These are phyloP conservation scores for Fraxinus ornus DNA, from an alignment of 305 asterid genomes.

Conservation along the genomic window DNA sequence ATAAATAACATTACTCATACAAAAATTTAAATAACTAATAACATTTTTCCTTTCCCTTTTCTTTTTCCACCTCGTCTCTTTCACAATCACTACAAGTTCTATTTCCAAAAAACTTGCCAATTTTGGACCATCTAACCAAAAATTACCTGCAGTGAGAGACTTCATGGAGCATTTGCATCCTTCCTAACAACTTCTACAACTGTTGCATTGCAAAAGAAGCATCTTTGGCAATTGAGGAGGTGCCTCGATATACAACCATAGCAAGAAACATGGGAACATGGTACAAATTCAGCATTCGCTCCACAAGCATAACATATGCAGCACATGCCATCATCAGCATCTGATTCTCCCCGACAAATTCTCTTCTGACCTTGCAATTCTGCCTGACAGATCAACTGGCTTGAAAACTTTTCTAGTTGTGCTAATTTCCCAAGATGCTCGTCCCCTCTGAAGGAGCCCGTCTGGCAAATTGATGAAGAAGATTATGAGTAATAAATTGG, in stretches of 20 bases:
- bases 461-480: conserved; percentile 42
- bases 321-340: conserved; percentile 57
- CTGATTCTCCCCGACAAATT: conserved; percentile 40
- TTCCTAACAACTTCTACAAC: conserved; percentile 51
- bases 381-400: conserved; percentile 49
- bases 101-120: background rate
- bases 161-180: conserved; percentile 31
- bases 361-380: conserved; percentile 44
- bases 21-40: conserved; percentile 17
- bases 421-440: conserved; percentile 51
- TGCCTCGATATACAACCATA: conserved; percentile 91
- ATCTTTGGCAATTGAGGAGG: conserved; percentile 83
- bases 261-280: conserved; percentile 83
- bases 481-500: background rate
- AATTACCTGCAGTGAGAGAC: background rate
- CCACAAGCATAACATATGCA: conserved; percentile 81
- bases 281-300: conserved; percentile 60
- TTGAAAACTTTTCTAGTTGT: conserved; percentile 68
- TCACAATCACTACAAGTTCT: conserved; percentile 11
- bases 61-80: background rate
- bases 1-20: background rate
- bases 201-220: conserved; percentile 87
- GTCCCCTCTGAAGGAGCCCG: conserved; percentile 54
- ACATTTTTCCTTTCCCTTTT: conserved; percentile 4
- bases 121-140: background rate